Base-by-base conservation (phyloP, 2,329 filamentous ascomycete species). In the Cordyceps pruinosa region DNA sequence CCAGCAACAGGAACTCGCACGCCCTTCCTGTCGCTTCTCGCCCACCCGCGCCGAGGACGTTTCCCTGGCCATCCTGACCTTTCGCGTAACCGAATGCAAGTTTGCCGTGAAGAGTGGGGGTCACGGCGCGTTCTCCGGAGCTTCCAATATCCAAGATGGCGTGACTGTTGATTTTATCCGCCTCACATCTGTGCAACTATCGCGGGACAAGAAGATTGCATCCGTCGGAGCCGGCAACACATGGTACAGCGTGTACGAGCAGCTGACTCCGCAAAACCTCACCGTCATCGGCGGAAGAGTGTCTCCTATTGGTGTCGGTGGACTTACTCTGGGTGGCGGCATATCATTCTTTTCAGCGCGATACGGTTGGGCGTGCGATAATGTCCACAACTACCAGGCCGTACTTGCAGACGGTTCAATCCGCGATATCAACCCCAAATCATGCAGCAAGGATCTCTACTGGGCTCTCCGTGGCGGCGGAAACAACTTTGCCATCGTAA, bases 391-490 rank as follows among this genome's bases (percentile, higher is more conserved):
- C 51, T 49, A 48, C 19, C 50, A 70, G 59, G 71, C 78, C 5
- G 71, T 83, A 2, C 74, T 75, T 9, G 75, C 73, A 0, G 66
- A 67, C 28, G 80, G 80, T 1, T 60, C 68, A 15, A 64, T 77
- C 19, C 62, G 78, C 1, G 72, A 68, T 2, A 78, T 76, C 3
- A 74, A 69, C 6, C 66, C 65, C 4, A 65, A 68, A 2, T 61
- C 75, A 21, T 72, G 83, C 57, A 46, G 48, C 32, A 58, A 71
- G 0, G 80, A 84, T 56, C 70, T 85, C 1, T 84, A 79, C 68
- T 84, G 80, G 78, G 82, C 80, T 2, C 70, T 84, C 1, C 71
- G 73, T 37, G 80, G 80, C 19, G 79, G 81, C 1, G 78, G 80
- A 2, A 80, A 79, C 34, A 83, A 77, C 47, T 84, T 80, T 60